Evolutionary conservation across 2,329 filamentous ascomycete genomes (phyloP), one percentile per base, ranked within the genome.

Genomic region (Diaporthe sp.): DNA sequence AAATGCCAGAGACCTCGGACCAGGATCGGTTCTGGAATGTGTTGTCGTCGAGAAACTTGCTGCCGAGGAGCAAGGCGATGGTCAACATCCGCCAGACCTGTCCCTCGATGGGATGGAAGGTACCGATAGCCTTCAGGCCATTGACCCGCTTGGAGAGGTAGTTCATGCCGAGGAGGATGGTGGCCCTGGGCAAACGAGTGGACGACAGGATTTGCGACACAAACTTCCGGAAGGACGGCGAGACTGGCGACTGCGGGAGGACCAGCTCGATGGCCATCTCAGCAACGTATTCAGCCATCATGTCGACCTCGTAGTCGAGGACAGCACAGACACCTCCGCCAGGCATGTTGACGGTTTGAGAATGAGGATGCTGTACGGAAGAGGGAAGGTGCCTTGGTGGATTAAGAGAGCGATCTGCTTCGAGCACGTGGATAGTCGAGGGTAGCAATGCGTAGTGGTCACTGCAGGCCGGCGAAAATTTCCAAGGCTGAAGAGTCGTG

Each of bases 11-110:
- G 71, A 98, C 96, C 82, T 98, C 96, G 7, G 96, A 95, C 96
- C 96, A 98, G 1, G 96, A 98, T 73, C 95, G 94, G 86, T 98
- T 98, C 88, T 98, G 96, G 85, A 98, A 98, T 8, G 96, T 98
- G 86, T 98, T 98, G 88, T 98, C 96, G 81, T 98, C 96, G 79
- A 98, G 88, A 81, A 98, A 98, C 87, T 98, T 98, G 91, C 95
- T 98, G 76, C 95, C 96, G 72, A 98, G 89, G 71, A 98, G 90
- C 75, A 98, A 87, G 10, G 94, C 92, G 51, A 96, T 94, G 9
- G 95, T 98, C 78, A 98, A 89, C 87, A 97, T 93, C 76, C 95
- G 94, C 89, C 96, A 98, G 73, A 97, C 90, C 82, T 97, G 93
- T 58, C 93, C 93, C 79, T 92, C 90, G 73, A 87, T 90, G 55